Evolutionary conservation across 2,329 filamentous ascomycete genomes (phyloP).

Genomic region (Madurella mycetomatis): DNA sequence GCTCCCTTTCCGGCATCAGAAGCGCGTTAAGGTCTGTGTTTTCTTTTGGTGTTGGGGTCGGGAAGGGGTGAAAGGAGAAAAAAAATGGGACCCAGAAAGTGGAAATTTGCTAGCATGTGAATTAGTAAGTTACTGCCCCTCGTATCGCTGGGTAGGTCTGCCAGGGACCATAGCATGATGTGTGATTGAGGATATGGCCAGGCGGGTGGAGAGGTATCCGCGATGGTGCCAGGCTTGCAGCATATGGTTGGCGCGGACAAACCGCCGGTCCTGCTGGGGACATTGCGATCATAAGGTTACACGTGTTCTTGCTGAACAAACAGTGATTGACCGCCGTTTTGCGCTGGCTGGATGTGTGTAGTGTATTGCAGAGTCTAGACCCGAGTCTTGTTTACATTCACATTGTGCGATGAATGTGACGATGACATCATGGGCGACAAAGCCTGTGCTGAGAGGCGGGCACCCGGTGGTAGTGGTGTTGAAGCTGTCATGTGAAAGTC

Average conservation of each 20-base stretch:
- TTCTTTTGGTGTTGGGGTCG: too few relatives aligned
- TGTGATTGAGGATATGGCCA: neutral
- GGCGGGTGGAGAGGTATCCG: neutral
- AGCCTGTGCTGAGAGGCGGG: neutral
- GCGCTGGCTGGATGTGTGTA: neutral
- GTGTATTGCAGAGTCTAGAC: neutral
- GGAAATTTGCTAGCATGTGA: slow-evolving; percentile 11
- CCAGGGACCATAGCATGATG: neutral
- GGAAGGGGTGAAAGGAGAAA: too few relatives aligned
- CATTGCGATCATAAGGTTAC: neutral
- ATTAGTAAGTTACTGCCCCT: slow-evolving; percentile 1
- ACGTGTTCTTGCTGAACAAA: neutral
- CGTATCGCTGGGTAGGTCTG: neutral
- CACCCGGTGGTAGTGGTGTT: neutral
- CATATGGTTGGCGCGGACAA: neutral
- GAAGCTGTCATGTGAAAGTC: slow-evolving; percentile 4
- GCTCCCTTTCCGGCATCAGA: neutral
- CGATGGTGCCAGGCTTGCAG: neutral
- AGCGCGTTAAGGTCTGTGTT: too few relatives aligned
- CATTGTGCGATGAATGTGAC: neutral
- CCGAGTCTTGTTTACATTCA: neutral
- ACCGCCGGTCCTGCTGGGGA: neutral
- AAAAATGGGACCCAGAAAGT: too few relatives aligned
- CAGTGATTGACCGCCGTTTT: neutral
- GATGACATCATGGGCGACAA: slow-evolving; percentile 7